Percentiles rank a stretch among this genome's conserved stretches.
Evolutionary conservation across 2,329 filamentous ascomycete species (phyloP).

Genomic region (Neocucurbitaria cava): DNA sequence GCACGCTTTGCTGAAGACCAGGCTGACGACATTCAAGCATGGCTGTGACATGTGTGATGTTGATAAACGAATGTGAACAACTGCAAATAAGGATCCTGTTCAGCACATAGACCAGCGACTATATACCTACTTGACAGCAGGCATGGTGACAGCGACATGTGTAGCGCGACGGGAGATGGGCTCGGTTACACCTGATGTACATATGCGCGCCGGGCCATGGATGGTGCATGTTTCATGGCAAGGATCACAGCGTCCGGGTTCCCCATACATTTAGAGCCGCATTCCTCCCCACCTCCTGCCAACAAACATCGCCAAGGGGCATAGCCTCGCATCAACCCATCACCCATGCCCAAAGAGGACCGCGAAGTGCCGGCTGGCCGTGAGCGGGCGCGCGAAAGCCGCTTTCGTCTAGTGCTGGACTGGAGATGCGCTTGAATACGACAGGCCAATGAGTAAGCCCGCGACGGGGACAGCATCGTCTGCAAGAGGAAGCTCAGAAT

Average conservation of each 20-base stretch:
- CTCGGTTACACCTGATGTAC: too few species aligned
- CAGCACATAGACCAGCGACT: too few species aligned
- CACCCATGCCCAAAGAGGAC: conserved; percentile 20
- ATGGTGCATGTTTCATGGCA: conserved; percentile 6
- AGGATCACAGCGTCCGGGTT: conserved; percentile 4
- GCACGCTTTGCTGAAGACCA: too few species aligned
- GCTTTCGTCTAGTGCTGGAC: conserved; percentile 25
- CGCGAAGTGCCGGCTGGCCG: conserved; percentile 21
- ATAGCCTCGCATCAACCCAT: conserved; percentile 23
- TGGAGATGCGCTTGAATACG: conserved; percentile 24
- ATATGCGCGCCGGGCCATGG: too few species aligned
- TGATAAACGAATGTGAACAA: too few species aligned
- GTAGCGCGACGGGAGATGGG: too few species aligned
- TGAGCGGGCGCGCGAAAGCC: conserved; percentile 18
- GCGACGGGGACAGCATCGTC: conserved; percentile 14
- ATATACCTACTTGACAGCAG: too few species aligned
- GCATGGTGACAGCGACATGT: too few species aligned
- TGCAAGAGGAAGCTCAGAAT: conserved; percentile 18
- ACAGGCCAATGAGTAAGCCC: conserved; percentile 24
- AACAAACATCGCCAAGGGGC: conserved; percentile 23
- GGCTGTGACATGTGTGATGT: too few species aligned
- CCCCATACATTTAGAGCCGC: conserved; percentile 15
- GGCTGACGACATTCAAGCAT: too few species aligned
- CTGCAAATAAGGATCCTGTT: too few species aligned
- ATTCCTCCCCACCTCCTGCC: conserved; percentile 16